Base-by-base conservation (phyloP, 148 eudicot genomes). In the Beta vulgaris region DNA sequence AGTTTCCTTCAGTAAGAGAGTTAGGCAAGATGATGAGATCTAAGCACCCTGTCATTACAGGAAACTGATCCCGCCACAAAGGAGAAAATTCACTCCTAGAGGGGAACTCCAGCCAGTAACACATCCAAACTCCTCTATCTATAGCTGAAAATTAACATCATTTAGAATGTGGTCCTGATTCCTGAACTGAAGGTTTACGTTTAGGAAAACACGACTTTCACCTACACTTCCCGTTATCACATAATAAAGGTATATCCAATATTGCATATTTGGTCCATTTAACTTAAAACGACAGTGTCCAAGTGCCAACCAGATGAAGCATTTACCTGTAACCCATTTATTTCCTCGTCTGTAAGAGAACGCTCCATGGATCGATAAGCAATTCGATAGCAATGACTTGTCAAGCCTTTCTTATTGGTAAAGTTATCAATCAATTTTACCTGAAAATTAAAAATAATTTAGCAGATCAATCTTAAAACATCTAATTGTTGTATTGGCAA, bases 291-390 rank as follows among this genome's bases (percentile, higher is more conserved):
- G 46, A 25, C 23, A 6, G 6, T 1, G 26, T 44, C 1, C 39
- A 49, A 70, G 19, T 11, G 23, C 28, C 64, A 44, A 62, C 64
- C 21, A 58, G 59, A 75, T 21, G 46, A 6, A 71, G 4, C 21
- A 69, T 46, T 34, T 85, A 95, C 97, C 97, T 95, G 99, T 54
- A 95, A 78, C n/a, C 88, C 90, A 37, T 92, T 90, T 69, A 92
- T 89, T 75, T 95, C 98, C 68, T 90, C 98, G 60, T 95, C 92
- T 42, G 97, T 92, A 60, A 95, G 93, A 74, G 98, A 92, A 29
- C 93, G 96, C 81, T 95, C 97, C 98, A 95, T 91, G 64, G 98
- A 95, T 58, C 97, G 91, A 79, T 87, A 94, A 68, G 91, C 87
- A 48, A 92, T 92, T 76, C 98, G 83, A 71, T 95, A 95, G 66